Conservation (phyloP, 2,329 filamentous ascomycete species). For the Fusarium austroafricanum region DNA sequence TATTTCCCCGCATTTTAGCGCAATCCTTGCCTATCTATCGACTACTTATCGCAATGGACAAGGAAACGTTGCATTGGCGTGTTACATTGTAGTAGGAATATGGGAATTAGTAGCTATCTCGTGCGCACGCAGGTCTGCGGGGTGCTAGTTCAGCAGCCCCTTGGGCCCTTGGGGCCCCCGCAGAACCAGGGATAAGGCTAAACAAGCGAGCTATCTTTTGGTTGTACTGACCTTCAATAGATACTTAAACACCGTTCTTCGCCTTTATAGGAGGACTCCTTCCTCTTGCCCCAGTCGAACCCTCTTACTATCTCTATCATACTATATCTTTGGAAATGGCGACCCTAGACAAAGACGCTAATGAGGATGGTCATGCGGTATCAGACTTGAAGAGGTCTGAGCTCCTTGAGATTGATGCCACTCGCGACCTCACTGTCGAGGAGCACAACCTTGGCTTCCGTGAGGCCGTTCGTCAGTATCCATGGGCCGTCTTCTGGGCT, state of each 20-base stretch:
- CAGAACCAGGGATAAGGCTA: neutral
- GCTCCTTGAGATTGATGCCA: neutral
- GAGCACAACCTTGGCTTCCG: neutral
- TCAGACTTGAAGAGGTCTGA: neutral
- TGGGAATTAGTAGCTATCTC: no score
- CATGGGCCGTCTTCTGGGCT: constrained; percentile 1
- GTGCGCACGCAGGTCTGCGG: no score
- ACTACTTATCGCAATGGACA: neutral
- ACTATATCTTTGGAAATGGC: neutral
- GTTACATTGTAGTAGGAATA: no score
- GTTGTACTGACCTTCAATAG: neutral
- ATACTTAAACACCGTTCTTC: neutral
- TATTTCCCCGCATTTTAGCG: neutral
- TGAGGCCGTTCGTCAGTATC: neutral
- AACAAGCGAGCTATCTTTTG: neutral
- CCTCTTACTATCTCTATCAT: neutral
- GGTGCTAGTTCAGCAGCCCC: no score
- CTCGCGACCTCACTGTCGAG: neutral
- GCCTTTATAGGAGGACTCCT: neutral
- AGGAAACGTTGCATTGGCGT: neutral
- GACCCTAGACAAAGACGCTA: neutral
- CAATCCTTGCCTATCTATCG: neutral
- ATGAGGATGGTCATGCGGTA: neutral
- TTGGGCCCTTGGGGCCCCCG: neutral
- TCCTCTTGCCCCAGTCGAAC: neutral